Percentiles rank a stretch among this genome's conserved stretches.
Evolutionary conservation across 495 filamentous ascomycete genomes (phyloP).

Genomic region (Pyrenula massariospora): DNA sequence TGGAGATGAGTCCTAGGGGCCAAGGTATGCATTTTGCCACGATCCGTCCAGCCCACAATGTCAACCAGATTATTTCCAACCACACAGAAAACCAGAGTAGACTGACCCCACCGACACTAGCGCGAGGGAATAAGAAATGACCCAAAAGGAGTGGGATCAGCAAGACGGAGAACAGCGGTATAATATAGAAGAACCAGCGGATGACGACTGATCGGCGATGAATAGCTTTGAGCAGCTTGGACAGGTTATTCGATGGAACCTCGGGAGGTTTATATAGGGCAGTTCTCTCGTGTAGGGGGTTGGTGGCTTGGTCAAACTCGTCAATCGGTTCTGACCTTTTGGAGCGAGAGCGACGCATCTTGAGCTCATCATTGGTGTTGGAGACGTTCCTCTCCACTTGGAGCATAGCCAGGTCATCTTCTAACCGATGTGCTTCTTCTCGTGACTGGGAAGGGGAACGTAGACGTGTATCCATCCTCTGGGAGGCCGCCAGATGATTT

Average conservation of each 20-base stretch:
- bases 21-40: constrained; percentile 64
- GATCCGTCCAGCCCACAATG: constrained; percentile 75
- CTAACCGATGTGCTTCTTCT: constrained; percentile 60
- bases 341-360: constrained; percentile 33
- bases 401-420: constrained; percentile 76
- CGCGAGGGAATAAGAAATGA: constrained; percentile 47
- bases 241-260: constrained; percentile 49
- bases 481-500: constrained; percentile 18
- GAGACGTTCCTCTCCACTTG: constrained; percentile 69
- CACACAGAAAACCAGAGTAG: constrained; percentile 90
- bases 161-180: constrained; percentile 60
- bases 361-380: constrained; percentile 25
- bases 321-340: constrained; percentile 52
- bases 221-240: constrained; percentile 51
- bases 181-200: constrained; percentile 80
- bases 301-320: constrained; percentile 70
- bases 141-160: constrained; percentile 76
- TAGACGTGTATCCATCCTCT: constrained; percentile 14
- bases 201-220: constrained; percentile 67
- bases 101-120: constrained; percentile 63
- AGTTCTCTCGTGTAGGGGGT: constrained; percentile 60
- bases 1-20: constrained; percentile 52
- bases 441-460: constrained; percentile 40
- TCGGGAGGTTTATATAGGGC: constrained; percentile 57
- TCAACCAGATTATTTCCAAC: constrained; percentile 88